Percentiles rank a stretch among this genome's conserved stretches.
phyloP scores from a whole-genome alignment of 257 asterid species.

The Datura wrightii region DNA sequence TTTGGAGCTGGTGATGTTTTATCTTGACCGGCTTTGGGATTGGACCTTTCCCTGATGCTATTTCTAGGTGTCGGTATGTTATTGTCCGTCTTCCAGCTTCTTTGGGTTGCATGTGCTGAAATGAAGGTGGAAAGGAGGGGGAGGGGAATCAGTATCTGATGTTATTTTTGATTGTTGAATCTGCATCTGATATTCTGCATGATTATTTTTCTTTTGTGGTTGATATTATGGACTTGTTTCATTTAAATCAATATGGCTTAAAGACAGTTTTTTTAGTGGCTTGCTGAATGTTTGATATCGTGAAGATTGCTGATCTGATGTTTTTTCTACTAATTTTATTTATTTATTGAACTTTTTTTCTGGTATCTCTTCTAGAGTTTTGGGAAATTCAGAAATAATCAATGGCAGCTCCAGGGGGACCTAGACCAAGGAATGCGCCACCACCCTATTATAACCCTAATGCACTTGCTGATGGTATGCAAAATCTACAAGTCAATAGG shows the following conservation, averaged over 20 bases:
- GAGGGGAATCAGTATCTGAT: neutral
- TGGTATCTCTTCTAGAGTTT: slow-evolving; percentile 1
- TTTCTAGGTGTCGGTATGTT: neutral
- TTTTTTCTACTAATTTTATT: neutral
- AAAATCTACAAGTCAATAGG: slow-evolving; percentile 74
- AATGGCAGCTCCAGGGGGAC: slow-evolving; percentile 94
- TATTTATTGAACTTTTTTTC: neutral
- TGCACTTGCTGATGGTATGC: slow-evolving; percentile 76
- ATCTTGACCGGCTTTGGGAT: neutral
- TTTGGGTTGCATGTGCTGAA: neutral
- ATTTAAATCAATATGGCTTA: neutral
- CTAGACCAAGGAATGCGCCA: slow-evolving; percentile 85
- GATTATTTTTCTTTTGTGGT: neutral
- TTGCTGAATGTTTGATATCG: neutral
- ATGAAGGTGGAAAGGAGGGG: neutral
- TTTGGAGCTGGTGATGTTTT: slow-evolving; percentile 3
- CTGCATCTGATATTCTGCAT: neutral
- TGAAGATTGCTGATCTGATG: neutral
- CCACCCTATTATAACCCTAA: slow-evolving; percentile 80
- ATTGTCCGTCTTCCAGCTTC: neutral
- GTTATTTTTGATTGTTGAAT: neutral
- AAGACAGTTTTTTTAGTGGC: neutral
- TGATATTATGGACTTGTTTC: neutral
- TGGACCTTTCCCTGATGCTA: neutral
- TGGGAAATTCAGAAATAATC: slow-evolving; percentile 40